Conservation (phyloP, 495 filamentous ascomycete genomes). For the Lasiosphaeris hirsuta region DNA sequence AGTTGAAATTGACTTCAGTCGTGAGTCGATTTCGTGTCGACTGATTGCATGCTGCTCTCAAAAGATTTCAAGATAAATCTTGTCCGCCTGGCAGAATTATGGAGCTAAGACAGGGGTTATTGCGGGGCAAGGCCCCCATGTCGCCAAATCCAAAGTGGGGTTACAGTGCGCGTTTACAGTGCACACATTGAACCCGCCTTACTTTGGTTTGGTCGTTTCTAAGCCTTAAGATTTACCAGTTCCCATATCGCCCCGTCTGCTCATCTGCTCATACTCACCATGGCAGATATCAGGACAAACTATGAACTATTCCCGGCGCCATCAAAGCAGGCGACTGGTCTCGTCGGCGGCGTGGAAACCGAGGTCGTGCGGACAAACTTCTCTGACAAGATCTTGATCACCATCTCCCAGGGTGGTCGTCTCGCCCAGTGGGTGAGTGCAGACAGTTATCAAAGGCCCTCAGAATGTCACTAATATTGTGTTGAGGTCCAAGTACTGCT, state of each 20-base stretch:
- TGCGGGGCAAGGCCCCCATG: slow-evolving; percentile 1
- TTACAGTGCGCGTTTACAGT: too few species aligned
- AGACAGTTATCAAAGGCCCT: not conserved
- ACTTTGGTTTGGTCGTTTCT: too few species aligned
- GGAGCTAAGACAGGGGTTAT: slow-evolving; percentile 12
- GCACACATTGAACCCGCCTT: too few species aligned
- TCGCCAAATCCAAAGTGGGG: slow-evolving; percentile 5
- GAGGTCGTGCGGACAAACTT: slow-evolving; percentile 70
- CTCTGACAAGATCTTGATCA: slow-evolving; percentile 89
- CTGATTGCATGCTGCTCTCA: not conserved
- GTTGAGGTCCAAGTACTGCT: slow-evolving; percentile 83
- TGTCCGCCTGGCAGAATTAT: slow-evolving; percentile 49
- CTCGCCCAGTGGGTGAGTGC: slow-evolving; percentile 83
- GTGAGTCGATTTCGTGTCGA: not conserved
- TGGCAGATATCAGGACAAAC: slow-evolving; percentile 20
- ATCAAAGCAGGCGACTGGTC: slow-evolving; percentile 62
- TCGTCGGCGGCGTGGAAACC: slow-evolving; percentile 65
- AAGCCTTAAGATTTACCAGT: slow-evolving; percentile 42
- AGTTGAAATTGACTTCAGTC: not conserved
- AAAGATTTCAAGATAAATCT: slow-evolving; percentile 31
- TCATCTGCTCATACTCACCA: slow-evolving; percentile 4
- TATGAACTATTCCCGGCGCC: slow-evolving; percentile 68
- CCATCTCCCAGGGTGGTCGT: slow-evolving; percentile 79
- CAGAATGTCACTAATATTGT: not conserved
- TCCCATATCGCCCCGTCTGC: slow-evolving; percentile 40